These are phyloP conservation scores for Pholiota conissans DNA, from an alignment of 768 basidiomycete genomes.

Conservation along the genomic window DNA sequence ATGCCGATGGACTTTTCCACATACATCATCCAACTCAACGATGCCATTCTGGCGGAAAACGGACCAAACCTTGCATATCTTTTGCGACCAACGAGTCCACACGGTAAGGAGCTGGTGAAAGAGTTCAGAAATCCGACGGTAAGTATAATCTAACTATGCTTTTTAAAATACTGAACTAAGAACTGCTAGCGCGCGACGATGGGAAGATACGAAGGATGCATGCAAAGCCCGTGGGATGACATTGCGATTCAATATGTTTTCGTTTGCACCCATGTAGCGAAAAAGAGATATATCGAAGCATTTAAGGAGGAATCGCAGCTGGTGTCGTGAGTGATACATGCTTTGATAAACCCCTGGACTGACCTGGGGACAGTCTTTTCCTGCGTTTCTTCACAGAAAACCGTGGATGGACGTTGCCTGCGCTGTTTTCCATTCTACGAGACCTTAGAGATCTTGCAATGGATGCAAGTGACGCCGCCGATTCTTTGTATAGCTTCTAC, in stretches of 20 bases:
- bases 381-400: constrained; percentile 78
- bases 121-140: constrained; percentile 63
- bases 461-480: constrained; percentile 52
- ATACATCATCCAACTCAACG: constrained; percentile 59
- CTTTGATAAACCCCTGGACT: too few species aligned
- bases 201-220: constrained; percentile 56
- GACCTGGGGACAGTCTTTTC: constrained; percentile 51
- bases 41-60: constrained; percentile 61
- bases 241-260: constrained; percentile 83
- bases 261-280: constrained; percentile 69
- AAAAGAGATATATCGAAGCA: constrained; percentile 65
- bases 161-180: constrained; percentile 1
- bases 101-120: constrained; percentile 74
- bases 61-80: constrained; percentile 72
- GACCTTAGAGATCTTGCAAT: constrained; percentile 86
- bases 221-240: constrained; percentile 82
- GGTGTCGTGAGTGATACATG: constrained; percentile 58
- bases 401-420: constrained; percentile 85
- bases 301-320: constrained; percentile 80
- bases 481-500: neutral
- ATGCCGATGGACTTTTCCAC: constrained; percentile 59
- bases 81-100: constrained; percentile 74
- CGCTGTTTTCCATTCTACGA: constrained; percentile 76
- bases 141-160: constrained; percentile 12
- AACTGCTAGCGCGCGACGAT: constrained; percentile 35